These are phyloP conservation scores for Pouteria glomerata DNA, from an alignment of 148 eudicot species.

Conservation along the genomic window DNA sequence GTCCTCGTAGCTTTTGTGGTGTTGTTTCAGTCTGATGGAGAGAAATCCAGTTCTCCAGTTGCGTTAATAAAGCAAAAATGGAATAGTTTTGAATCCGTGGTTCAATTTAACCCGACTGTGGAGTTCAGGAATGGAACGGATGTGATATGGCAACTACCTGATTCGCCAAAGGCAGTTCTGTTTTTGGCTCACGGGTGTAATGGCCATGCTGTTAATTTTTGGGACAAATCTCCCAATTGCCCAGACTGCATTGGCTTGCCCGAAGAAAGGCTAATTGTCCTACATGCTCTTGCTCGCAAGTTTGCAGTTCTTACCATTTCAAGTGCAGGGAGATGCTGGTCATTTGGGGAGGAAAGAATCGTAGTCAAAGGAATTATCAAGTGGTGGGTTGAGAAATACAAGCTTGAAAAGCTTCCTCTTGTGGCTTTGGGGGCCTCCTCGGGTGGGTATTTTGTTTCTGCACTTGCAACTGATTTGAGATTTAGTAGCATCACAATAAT, in stretches of 20 bases:
- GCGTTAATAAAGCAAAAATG: conserved; percentile 19
- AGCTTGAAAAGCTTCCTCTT: conserved; percentile 57
- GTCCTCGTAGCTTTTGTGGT: conserved; percentile 24
- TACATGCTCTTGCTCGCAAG: conserved; percentile 55
- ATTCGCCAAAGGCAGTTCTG: conserved; percentile 58
- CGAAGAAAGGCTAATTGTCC: conserved; percentile 70
- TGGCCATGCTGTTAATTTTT: conserved; percentile 67
- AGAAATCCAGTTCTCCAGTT: conserved; percentile 18
- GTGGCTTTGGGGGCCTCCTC: conserved; percentile 95
- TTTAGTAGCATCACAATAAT: conserved; percentile 63
- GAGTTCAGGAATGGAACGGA: conserved; percentile 48
- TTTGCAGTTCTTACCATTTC: conserved; percentile 69
- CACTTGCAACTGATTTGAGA: conserved; percentile 57
- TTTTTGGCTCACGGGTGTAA: conserved; percentile 91
- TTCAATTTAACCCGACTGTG: conserved; percentile 41
- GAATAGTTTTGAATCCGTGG: conserved; percentile 30
- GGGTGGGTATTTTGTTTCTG: conserved; percentile 85
- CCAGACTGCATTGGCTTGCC: conserved; percentile 78
- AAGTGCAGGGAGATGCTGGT: conserved; percentile 70
- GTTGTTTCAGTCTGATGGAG: conserved; percentile 15
- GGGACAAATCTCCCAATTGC: conserved; percentile 59
- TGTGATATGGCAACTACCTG: conserved; percentile 80
- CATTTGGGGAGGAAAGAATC: conserved; percentile 46
- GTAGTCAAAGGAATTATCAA: conserved; percentile 36
- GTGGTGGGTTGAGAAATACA: conserved; percentile 59